Evolutionary conservation across 805 yeast genomes (phyloP).

Genomic region (Zygosaccharomyces rouxii): DNA sequence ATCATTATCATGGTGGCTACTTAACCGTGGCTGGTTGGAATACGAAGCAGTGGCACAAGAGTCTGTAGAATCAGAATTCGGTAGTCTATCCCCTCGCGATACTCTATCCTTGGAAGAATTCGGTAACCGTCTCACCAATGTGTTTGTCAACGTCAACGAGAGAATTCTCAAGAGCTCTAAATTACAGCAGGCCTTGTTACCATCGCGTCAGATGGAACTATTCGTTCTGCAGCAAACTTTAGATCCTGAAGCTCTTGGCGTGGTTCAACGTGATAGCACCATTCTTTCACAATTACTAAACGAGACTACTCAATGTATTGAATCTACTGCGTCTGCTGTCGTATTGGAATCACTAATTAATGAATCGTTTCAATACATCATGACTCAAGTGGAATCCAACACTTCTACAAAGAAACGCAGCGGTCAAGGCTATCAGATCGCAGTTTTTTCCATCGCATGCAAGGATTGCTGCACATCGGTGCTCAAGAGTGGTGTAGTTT

Average conservation of each 20-base stretch:
- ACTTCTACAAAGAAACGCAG: constrained; percentile 18
- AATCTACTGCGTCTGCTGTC: constrained; percentile 26
- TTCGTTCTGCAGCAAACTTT: constrained; percentile 52
- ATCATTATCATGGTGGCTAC: constrained; percentile 89
- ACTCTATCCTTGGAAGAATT: constrained; percentile 64
- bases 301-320: constrained; percentile 44
- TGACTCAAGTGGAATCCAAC: constrained; percentile 23
- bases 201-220: constrained; percentile 44
- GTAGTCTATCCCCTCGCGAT: constrained; percentile 63
- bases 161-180: constrained; percentile 33
- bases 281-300: constrained; percentile 38
- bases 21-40: constrained; percentile 77
- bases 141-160: constrained; percentile 27
- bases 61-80: constrained; percentile 58
- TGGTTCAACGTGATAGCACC: constrained; percentile 27
- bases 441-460: constrained; percentile 28
- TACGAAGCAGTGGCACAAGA: constrained; percentile 50
- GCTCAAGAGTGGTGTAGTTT: constrained; percentile 24
- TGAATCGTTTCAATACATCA: constrained; percentile 29
- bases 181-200: constrained; percentile 43
- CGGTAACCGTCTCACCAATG: constrained; percentile 39
- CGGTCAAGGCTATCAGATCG: constrained; percentile 24
- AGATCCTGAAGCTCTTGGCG: constrained; percentile 38
- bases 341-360: constrained; percentile 30
- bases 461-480: constrained; percentile 30